Percentiles rank a stretch among this genome's conserved stretches.
phyloP scores from a whole-genome alignment of 2,329 filamentous ascomycete species.

The Pezicula radicicola region DNA sequence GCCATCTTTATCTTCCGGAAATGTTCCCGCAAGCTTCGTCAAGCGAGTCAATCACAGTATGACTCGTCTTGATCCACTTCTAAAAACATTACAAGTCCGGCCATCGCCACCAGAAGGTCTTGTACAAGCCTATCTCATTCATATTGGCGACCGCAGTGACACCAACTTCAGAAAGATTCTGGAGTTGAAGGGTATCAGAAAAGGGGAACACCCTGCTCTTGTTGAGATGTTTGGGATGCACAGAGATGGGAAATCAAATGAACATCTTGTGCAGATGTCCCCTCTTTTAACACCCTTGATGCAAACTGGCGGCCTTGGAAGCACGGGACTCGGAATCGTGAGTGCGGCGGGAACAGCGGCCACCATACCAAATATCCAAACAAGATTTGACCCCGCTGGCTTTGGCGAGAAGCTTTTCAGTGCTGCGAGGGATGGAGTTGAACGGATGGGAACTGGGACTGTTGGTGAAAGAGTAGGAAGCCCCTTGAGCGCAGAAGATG shows the following conservation, averaged over 20 bases:
- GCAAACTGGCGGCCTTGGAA: slow-evolving; percentile 39
- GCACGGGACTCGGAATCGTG: slow-evolving; percentile 41
- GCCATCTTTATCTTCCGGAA: slow-evolving; percentile 17
- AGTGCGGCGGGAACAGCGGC: slow-evolving; percentile 34
- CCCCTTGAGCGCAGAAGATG: slow-evolving; percentile 35
- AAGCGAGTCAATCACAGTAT: slow-evolving; percentile 85
- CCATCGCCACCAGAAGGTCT: slow-evolving; percentile 88
- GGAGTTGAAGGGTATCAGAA: slow-evolving; percentile 89
- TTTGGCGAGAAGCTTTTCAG: slow-evolving; percentile 87
- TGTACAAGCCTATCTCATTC: slow-evolving; percentile 95
- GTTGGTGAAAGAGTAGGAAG: slow-evolving; percentile 18
- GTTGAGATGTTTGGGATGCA: slow-evolving; percentile 82
- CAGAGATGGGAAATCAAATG: slow-evolving; percentile 68
- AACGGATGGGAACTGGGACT: slow-evolving; percentile 57
- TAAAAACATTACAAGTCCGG: slow-evolving; percentile 95
- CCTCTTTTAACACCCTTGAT: slow-evolving; percentile 69
- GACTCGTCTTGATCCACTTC: slow-evolving; percentile 82
- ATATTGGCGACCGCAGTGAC: slow-evolving; percentile 91
- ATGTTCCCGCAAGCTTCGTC: slow-evolving; percentile 59
- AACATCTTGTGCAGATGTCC: slow-evolving; percentile 68
- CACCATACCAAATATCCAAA: slow-evolving; percentile 37
- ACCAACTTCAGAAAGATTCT: slow-evolving; percentile 95
- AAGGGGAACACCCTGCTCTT: slow-evolving; percentile 76
- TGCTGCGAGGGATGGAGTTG: slow-evolving; percentile 79
- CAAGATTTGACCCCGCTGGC: slow-evolving; percentile 75